A percentile compares a stretch with the other conserved stretches of the same genome.
Conservation (phyloP, 352 stramenopile genomes). For the Phytophthora boehmeriae region DNA sequence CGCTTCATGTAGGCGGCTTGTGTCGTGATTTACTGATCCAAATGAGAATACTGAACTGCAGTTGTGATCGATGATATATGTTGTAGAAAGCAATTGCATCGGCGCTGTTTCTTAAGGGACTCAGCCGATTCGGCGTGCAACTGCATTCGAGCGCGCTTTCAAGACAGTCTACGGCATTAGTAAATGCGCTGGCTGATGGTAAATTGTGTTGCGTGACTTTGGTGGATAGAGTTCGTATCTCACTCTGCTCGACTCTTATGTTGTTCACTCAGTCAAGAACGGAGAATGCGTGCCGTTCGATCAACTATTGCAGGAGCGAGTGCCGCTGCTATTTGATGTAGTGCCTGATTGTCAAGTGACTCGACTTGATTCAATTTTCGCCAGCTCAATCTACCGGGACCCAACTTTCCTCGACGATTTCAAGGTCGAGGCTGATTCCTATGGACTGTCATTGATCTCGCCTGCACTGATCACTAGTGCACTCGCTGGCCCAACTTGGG, state of each 20-base stretch:
- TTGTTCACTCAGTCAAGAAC: constrained; percentile 29
- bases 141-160: constrained; percentile 30
- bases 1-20: constrained; percentile 24
- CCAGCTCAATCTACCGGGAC: constrained; percentile 41
- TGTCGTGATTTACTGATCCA: background rate
- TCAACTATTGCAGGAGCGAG: constrained; percentile 34
- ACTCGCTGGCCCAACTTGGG: constrained; percentile 52
- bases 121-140: constrained; percentile 35
- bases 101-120: constrained; percentile 42
- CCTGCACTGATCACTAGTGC: constrained; percentile 23
- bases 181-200: constrained; percentile 49
- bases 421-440: constrained; percentile 57
- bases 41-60: background rate
- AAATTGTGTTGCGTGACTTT: background rate
- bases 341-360: constrained; percentile 32
- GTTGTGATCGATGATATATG: background rate
- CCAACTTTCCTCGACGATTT: constrained; percentile 52
- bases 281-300: constrained; percentile 47
- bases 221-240: background rate
- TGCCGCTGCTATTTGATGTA: constrained; percentile 56
- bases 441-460: constrained; percentile 58
- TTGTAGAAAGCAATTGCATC: constrained; percentile 55
- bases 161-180: constrained; percentile 34
- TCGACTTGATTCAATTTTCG: constrained; percentile 48
- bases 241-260: constrained; percentile 1